Conservation (phyloP, 1,139 yeast genomes). For the Blastobotrys malaysiensis region DNA sequence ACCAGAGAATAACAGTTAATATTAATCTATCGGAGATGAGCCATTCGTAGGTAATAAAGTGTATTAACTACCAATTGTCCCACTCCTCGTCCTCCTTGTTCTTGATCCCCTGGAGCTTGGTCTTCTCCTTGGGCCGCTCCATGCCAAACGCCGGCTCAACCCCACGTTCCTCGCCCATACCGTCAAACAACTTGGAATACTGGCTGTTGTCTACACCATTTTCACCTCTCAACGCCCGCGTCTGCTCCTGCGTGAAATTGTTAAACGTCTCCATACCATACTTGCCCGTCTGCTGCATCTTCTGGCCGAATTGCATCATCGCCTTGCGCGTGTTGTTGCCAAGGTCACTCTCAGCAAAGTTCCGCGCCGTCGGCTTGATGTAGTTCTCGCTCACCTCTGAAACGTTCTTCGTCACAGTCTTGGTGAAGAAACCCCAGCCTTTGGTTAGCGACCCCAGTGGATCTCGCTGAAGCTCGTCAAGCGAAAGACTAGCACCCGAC, state of each 20-base stretch:
- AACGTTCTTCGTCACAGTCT: constrained; percentile 75
- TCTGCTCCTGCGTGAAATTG: constrained; percentile 44
- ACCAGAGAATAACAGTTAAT: too few species aligned
- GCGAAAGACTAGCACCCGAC: constrained; percentile 48
- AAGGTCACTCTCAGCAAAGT: constrained; percentile 74
- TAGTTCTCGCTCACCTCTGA: constrained; percentile 82
- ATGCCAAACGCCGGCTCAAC: constrained; percentile 65
- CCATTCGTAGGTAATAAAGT: not conserved
- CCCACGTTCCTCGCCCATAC: constrained; percentile 40
- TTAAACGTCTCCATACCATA: constrained; percentile 56
- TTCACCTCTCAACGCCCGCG: not conserved
- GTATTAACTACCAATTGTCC: constrained; percentile 35
- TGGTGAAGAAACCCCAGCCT: constrained; percentile 92
- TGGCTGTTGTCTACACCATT: constrained; percentile 38
- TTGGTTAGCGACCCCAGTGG: constrained; percentile 83
- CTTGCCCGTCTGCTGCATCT: constrained; percentile 81
- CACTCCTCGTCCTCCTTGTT: constrained; percentile 37
- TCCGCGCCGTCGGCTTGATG: constrained; percentile 81
- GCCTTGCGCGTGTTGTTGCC: constrained; percentile 82
- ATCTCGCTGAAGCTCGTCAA: constrained; percentile 75
- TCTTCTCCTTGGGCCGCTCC: constrained; percentile 52
- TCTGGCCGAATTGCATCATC: constrained; percentile 92
- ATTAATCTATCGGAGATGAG: too few species aligned
- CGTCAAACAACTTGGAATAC: constrained; percentile 50
- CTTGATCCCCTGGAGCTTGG: constrained; percentile 51